Base-by-base conservation (phyloP, 352 stramenopile species). In the Saprolegnia diclina region DNA sequence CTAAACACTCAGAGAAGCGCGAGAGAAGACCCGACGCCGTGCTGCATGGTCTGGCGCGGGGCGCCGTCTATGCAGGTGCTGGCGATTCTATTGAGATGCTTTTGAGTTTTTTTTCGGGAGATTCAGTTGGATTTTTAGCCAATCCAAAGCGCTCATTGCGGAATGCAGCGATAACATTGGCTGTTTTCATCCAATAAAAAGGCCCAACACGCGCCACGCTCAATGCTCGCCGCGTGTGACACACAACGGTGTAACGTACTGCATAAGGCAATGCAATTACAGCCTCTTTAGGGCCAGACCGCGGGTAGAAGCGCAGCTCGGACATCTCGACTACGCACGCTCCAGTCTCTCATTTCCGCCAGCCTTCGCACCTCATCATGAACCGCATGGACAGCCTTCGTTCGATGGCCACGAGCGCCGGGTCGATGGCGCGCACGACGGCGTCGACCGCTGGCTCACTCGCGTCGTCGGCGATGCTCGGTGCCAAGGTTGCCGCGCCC, bases 341-440 rank as follows among this genome's bases (percentile, higher is more conserved):
- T 2, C 29, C 29, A 48, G 42, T 48, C 42, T 14, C 42, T 48
- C 42, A 48, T 48, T 48, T 48, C 42, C 42, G 10, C 18, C 18
- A 4, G 13, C 42, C 42, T 7, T 14, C 42, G 42, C 11, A 14
- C 13, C 42, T n/a, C 18, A 48, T 10, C 6, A 66, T 66, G 57
- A 66, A 42, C 42, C 57, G 44, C 35, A 52, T 69, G 14, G 63
- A 69, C 19, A 69, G 18, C 24, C 22, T 69, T 22, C 63, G 63
- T 11, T 69, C 63, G 5, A 54, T 69, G 19, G 63, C 63, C 13
- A 61, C 52, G 35, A 59, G 52, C 19, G 52, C 52, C 35, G 52
- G 24, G 3, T 59, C 52, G 3, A 40, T 59, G 35, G 52, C 52
- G 11, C 24, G 52, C 24, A 26, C 24, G 11, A 59, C 52, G 3